Percentiles rank a stretch among this genome's conserved stretches.
Evolutionary conservation across 495 filamentous ascomycete species (phyloP).

Genomic region (Penicillium robsamsonii): DNA sequence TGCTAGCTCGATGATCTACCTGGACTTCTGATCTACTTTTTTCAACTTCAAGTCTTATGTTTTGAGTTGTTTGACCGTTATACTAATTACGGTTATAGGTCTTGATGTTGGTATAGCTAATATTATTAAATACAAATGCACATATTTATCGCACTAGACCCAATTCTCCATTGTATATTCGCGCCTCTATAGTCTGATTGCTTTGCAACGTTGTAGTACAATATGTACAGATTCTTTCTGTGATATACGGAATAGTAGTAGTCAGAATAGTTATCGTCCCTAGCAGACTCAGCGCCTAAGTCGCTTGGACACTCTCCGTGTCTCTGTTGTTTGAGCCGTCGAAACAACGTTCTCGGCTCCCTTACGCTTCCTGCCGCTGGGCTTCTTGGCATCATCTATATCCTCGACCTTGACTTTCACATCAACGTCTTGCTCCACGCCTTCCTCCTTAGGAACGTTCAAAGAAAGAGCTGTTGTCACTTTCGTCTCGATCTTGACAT

Average conservation of each 20-base stretch:
- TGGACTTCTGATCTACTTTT: constrained; percentile 56
- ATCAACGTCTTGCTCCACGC: constrained; percentile 22
- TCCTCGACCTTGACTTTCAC: constrained; percentile 27
- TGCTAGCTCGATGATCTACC: constrained; percentile 56
- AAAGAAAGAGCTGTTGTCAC: constrained; percentile 29
- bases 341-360: constrained; percentile 23
- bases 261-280: not conserved
- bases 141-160: not conserved
- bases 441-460: constrained; percentile 29
- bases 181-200: not conserved
- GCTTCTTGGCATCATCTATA: constrained; percentile 15
- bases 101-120: not conserved
- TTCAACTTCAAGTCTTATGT: constrained; percentile 12
- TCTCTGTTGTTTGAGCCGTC: constrained; percentile 32
- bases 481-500: constrained; percentile 29
- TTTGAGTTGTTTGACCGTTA: constrained; percentile 17
- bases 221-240: not conserved
- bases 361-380: constrained; percentile 21
- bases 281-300: constrained; percentile 19
- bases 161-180: not conserved
- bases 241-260: not conserved
- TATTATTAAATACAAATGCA: not conserved
- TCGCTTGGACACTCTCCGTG: constrained; percentile 41
- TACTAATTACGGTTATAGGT: constrained; percentile 25
- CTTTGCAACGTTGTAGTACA: not conserved